phyloP scores from a whole-genome alignment of 2,329 filamentous ascomycete species.

The Aspergillus sojae region DNA sequence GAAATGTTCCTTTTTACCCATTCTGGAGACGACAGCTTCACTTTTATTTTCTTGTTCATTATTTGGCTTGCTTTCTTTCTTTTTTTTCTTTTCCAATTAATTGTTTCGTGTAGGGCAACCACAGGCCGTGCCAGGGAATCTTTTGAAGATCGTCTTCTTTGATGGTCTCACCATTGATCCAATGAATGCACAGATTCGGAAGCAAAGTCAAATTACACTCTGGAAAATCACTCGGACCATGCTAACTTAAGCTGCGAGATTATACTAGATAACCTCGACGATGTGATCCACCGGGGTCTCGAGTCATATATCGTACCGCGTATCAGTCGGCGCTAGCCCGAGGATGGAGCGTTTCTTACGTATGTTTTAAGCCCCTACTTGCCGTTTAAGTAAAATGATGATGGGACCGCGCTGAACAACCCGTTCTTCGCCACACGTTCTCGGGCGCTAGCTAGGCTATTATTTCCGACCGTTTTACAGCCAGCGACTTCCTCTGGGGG shows the following conservation, averaged over 20 bases:
- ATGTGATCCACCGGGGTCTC: slow-evolving; percentile 5
- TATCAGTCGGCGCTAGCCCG: neutral
- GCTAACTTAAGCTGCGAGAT: slow-evolving; percentile 6
- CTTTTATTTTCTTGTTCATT: neutral
- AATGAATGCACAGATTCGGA: neutral
- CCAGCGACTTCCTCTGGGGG: neutral
- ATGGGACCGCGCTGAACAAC: slow-evolving; percentile 2
- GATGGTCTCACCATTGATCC: neutral
- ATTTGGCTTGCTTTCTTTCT: neutral
- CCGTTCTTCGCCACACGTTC: slow-evolving; percentile 11
- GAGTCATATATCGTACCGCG: slow-evolving; percentile 4
- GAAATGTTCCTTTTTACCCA: neutral
- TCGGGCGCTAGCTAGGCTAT: slow-evolving; percentile 5
- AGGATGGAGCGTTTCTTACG: slow-evolving; percentile 1
- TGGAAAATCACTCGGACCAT: slow-evolving; percentile 4
- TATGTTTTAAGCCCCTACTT: slow-evolving; percentile 3
- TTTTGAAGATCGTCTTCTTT: slow-evolving; percentile 7
- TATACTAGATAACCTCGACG: slow-evolving; percentile 6
- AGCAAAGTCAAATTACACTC: slow-evolving; percentile 7
- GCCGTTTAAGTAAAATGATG: neutral
- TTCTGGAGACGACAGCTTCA: neutral
- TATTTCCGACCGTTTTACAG: slow-evolving; percentile 12
- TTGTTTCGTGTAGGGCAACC: slow-evolving; percentile 2
- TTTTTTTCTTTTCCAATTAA: neutral
- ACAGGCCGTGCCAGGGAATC: neutral